Base-by-base conservation (phyloP, 2,329 filamentous ascomycete species). In the Neofusicoccum sp. region DNA sequence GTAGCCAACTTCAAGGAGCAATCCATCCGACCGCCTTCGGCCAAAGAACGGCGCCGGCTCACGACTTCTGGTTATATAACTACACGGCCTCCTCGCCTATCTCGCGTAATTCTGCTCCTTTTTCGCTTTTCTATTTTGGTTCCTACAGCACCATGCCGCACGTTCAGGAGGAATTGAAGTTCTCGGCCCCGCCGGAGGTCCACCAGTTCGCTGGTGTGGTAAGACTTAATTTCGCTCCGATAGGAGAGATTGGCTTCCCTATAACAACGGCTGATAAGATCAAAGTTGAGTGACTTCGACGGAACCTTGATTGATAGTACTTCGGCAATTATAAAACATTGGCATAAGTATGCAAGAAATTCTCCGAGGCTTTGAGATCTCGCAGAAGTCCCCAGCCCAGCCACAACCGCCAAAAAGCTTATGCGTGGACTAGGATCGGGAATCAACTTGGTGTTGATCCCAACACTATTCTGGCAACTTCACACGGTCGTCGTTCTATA, bases 401-500 rank as follows among this genome's bases (percentile, higher is more conserved):
- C n/a, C 41, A 59, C 44, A 36, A 51, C 40, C 43, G 43, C 58
- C n/a, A n/a, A 60, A 14, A 66, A 41, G 28, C 58, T 49, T 49
- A 59, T 38, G 12, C 26, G 12, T 20, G 7, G 16, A 16, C 56
- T 69, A 91, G 89, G n/a, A 84, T 93, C 65, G 93, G 89, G 53
- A 82, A 84, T 8, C 90, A 96, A 72, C 88, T 98, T 69, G 90
- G 90, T 26, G 88, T 97, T 24, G 86, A 91, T 65, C 90, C 91
- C n/a, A 82, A 88, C 49, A 84, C 89, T 47, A 98, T 99, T 68
- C 83, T 98, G 28, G 84, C 91, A 69, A 96, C 91, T 8, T 96
- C 92, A 4, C 95, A 99, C 76, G 95, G 95, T 63, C 86, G 93
- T 62, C 82, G 95, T 62, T 91, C 87, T 66, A 96, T 98, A 69